Evolutionary conservation across 768 basidiomycete genomes (phyloP).

Genomic region (Jaapia argillacea): DNA sequence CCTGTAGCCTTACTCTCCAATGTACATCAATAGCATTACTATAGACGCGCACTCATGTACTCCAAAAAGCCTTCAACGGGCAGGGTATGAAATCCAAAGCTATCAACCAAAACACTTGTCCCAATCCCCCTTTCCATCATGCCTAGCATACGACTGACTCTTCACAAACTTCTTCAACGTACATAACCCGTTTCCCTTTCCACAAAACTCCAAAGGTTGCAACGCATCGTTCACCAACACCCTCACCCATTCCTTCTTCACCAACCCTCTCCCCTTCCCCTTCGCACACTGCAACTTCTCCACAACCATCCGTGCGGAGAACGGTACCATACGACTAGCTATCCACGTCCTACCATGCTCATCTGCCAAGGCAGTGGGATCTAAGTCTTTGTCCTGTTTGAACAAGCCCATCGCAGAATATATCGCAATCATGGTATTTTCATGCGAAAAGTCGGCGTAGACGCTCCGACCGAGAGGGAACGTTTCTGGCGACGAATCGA

Average conservation of each 20-base stretch:
- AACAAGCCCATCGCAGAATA: constrained; percentile 41
- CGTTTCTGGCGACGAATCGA: constrained; percentile 44
- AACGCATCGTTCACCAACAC: constrained; percentile 63
- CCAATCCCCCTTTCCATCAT: constrained; percentile 56
- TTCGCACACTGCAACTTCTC: constrained; percentile 45
- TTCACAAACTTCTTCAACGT: constrained; percentile 45
- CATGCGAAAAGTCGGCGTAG: constrained; percentile 68
- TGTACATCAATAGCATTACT: too few species aligned
- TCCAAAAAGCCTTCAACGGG: too few species aligned
- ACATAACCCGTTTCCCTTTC: constrained; percentile 44
- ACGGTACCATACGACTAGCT: constrained; percentile 49
- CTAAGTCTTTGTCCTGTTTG: background rate
- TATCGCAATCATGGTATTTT: constrained; percentile 69
- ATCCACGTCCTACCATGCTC: constrained; percentile 31
- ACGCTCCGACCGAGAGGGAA: constrained; percentile 52
- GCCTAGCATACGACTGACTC: constrained; percentile 51
- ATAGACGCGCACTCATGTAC: too few species aligned
- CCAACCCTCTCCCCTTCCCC: constrained; percentile 30
- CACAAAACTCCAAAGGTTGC: constrained; percentile 45
- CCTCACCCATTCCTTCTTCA: constrained; percentile 37
- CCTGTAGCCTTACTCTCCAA: too few species aligned
- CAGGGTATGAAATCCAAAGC: too few species aligned
- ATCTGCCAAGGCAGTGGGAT: background rate
- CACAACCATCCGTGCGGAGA: constrained; percentile 53
- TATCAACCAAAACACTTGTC: constrained; percentile 40